These are phyloP conservation scores for Bolboschoenus planiculmis DNA, from an alignment of 176 grass and related monocot species.

Conservation along the genomic window DNA sequence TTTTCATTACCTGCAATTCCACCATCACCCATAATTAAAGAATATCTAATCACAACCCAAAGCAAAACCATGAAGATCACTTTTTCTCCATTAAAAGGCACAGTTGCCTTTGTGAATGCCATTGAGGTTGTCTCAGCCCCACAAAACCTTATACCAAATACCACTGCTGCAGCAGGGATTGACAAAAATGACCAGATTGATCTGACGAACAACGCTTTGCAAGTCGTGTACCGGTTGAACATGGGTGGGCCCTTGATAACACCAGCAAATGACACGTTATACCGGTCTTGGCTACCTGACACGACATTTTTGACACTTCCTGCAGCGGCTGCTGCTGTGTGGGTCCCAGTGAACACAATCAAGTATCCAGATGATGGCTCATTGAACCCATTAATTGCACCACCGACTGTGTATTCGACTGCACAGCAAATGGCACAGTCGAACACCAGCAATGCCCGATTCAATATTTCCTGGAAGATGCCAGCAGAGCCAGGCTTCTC, in stretches of 20 bases:
- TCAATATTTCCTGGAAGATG: conserved; percentile 83
- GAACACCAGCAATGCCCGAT: conserved; percentile 54
- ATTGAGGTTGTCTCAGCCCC: conserved; percentile 73
- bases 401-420: conserved; percentile 60
- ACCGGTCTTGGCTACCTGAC: conserved; percentile 65
- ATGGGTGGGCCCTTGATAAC: conserved; percentile 57
- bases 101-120: conserved; percentile 81
- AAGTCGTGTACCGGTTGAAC: conserved; percentile 72
- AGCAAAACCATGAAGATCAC: conserved; percentile 52
- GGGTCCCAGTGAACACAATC: conserved; percentile 54
- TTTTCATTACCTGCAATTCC: conserved; percentile 56
- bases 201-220: conserved; percentile 57
- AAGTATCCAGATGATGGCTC: conserved; percentile 70
- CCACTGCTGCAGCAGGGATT: conserved; percentile 29
- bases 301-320: conserved; percentile 50
- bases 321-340: conserved; percentile 39
- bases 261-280: conserved; percentile 58
- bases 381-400: conserved; percentile 57
- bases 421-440: conserved; percentile 59
- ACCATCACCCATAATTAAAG: conserved; percentile 48
- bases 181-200: conserved; percentile 35
- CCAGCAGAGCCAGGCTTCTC: conserved; percentile 61
- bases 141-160: conserved; percentile 55
- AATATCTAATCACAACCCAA: conserved; percentile 53
- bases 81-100: conserved; percentile 62